phyloP scores from a whole-genome alignment of 768 basidiomycete genomes.

The Termitomyces heimii region DNA sequence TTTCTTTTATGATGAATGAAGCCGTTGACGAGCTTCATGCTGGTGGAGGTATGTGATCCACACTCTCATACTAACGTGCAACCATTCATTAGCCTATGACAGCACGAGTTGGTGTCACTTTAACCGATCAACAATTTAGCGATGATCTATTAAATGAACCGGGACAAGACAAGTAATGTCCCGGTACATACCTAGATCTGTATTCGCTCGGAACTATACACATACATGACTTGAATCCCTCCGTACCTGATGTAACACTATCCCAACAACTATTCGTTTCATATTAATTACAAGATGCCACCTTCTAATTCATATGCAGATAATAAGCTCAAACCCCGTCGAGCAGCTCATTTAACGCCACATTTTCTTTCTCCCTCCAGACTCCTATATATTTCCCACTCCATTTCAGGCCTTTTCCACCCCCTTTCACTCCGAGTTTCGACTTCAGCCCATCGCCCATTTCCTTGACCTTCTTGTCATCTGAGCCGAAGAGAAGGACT shows the following conservation, averaged over 20 bases:
- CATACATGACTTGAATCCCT: background rate
- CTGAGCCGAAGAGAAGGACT: conserved; percentile 55
- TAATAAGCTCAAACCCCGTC: conserved; percentile 14
- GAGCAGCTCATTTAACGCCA: conserved; percentile 32
- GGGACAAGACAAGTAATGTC: conserved; percentile 6
- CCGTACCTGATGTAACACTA: conserved; percentile 5
- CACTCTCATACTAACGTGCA: background rate
- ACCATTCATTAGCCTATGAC: no score
- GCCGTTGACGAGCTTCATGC: conserved; percentile 10
- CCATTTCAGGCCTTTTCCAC: conserved; percentile 72
- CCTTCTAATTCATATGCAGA: conserved; percentile 1
- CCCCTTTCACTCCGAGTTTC: conserved; percentile 64
- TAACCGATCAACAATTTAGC: background rate
- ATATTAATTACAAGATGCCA: background rate
- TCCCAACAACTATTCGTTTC: background rate
- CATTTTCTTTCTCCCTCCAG: conserved; percentile 50
- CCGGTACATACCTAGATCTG: background rate
- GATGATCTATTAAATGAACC: conserved; percentile 1
- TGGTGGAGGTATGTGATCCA: conserved; percentile 12
- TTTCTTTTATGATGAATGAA: conserved; percentile 8
- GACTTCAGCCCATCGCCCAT: conserved; percentile 51
- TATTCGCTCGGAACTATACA: background rate
- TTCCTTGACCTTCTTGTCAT: conserved; percentile 54
- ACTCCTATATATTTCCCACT: conserved; percentile 68
- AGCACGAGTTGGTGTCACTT: conserved; percentile 2